Evolutionary conservation across 345 rosid genomes (phyloP).

Genomic region (Theobroma cacao): DNA sequence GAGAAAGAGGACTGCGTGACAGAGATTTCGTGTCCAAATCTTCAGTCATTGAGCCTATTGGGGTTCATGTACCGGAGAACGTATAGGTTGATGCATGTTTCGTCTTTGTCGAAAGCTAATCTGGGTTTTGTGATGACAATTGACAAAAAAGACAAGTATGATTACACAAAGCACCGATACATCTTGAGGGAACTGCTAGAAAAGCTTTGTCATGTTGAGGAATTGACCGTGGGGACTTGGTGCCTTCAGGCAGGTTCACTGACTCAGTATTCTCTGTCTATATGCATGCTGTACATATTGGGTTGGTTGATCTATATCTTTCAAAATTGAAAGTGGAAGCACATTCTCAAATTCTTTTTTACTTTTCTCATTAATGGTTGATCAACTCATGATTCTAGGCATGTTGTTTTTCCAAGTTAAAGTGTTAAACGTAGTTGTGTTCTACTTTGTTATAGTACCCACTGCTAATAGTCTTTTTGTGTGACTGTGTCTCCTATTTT

Average conservation of each 20-base stretch:
- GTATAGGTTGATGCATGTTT: neutral
- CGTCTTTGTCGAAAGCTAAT: neutral
- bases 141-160: neutral
- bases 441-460: neutral
- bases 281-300: neutral
- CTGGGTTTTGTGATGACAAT: slow-evolving; percentile 4
- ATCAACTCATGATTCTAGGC: neutral
- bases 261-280: neutral
- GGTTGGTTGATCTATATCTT: neutral
- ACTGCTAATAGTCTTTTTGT: neutral
- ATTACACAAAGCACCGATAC: neutral
- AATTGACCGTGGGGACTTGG: slow-evolving; percentile 1
- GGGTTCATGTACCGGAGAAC: neutral
- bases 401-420: neutral
- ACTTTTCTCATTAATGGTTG: neutral
- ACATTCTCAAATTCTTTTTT: neutral
- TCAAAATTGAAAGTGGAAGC: neutral
- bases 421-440: neutral
- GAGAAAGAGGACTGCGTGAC: neutral
- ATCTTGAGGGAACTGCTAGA: neutral
- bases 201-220: neutral
- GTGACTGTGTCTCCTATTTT: neutral
- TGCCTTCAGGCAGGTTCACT: slow-evolving; percentile 6
- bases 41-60: neutral
- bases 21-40: slow-evolving; percentile 6